Evolutionary conservation across 2,329 filamentous ascomycete species (phyloP), one percentile per base, ranked within the genome.

Genomic region (Claviceps maximensis): DNA sequence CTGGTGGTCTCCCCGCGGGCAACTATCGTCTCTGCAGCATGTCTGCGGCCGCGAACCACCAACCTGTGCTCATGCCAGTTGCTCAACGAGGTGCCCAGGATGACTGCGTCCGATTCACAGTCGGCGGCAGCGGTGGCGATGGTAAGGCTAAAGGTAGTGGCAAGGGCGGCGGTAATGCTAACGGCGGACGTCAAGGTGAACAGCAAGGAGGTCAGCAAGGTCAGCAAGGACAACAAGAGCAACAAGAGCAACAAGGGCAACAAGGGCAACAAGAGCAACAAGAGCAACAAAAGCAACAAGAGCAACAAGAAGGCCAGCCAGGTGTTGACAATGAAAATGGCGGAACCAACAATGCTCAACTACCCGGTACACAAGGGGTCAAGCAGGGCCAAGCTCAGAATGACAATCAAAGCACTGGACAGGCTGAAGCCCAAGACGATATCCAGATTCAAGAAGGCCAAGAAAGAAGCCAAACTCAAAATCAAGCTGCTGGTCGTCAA

Each of bases 11-110:
- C 2, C 78, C 79, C 3, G 70, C 73, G 3, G 80, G 81, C 38
- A 80, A 78, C 69, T 85, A 84, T 69, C 79, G 82, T 59, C 67
- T 82, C 56, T 85, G 82, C 73, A 79, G 76, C 60, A 82, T 85
- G 77, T 73, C 75, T 29, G 68, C 74, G 55, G 69, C 82, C n/a
- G 70, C 78, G 59, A 85, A 84, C 71, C 82, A 85, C 62, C 80
- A 84, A 69, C 79, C 79, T 53, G 78, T 83, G 10, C 62, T 82
- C 52, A 83, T 83, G 80, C 79, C 80, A 50, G 76, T 84, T 51
- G 81, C 82, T 53, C 81, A 84, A 68, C 78, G 82, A 65, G 82
- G 82, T 66, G 72, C 78, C 47, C 80, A 84, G 63, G 82, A 85
- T 60, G 81, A 84, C 63, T 84, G 81, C 63, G 69, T 74, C 50